These are phyloP conservation scores for Aspergillus candidus DNA, from an alignment of 2,329 filamentous ascomycete genomes.

Conservation along the genomic window DNA sequence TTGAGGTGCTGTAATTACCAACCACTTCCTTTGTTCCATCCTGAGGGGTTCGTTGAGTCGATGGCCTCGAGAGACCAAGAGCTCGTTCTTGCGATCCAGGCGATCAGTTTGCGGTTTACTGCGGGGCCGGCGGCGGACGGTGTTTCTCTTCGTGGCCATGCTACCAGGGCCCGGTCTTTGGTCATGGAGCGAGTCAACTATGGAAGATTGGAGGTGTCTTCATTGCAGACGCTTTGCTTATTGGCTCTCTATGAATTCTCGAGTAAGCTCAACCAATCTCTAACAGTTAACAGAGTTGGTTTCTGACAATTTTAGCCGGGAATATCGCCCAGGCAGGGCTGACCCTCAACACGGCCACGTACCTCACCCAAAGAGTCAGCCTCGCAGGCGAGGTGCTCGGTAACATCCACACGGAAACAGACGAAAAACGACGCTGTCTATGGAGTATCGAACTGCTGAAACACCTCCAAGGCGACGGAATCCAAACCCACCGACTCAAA, in stretches of 20 bases:
- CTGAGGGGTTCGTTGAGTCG: slow-evolving; percentile 10
- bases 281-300: too few relatives aligned
- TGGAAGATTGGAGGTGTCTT: slow-evolving; percentile 28
- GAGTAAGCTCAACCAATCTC: slow-evolving; percentile 13
- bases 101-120: slow-evolving; percentile 24
- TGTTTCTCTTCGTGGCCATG: slow-evolving; percentile 12
- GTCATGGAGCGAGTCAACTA: slow-evolving; percentile 24
- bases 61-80: slow-evolving; percentile 19
- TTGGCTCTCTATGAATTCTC: slow-evolving; percentile 28
- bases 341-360: slow-evolving; percentile 14
- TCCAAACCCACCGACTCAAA: too few relatives aligned
- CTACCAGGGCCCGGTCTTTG: slow-evolving; percentile 15
- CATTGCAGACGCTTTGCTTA: slow-evolving; percentile 29
- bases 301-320: slow-evolving; percentile 1
- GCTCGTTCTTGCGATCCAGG: slow-evolving; percentile 25
- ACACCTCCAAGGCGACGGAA: slow-evolving; percentile 30
- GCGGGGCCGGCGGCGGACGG: slow-evolving; percentile 9
- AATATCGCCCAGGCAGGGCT: slow-evolving; percentile 16
- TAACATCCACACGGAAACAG: slow-evolving; percentile 15
- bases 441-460: slow-evolving; percentile 31
- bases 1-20: slow-evolving; percentile 29
- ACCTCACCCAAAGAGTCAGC: slow-evolving; percentile 7
- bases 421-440: slow-evolving; percentile 23
- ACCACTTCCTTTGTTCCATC: slow-evolving; percentile 26
- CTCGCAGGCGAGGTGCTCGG: slow-evolving; percentile 8